Base-by-base conservation (phyloP, 371 early-diverging fungal genomes). In the Mortierella sp. region DNA sequence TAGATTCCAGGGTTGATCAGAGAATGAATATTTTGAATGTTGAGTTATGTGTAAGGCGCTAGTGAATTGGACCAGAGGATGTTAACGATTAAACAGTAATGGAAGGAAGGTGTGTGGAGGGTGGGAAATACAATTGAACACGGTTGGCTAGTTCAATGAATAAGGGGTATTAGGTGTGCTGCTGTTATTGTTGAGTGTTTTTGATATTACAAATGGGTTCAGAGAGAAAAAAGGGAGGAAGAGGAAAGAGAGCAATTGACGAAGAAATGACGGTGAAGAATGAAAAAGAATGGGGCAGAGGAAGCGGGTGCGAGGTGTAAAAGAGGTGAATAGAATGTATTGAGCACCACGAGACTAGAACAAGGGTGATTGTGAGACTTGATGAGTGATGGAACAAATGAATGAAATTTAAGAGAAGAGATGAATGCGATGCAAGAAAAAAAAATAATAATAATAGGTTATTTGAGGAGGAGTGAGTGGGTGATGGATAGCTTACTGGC, bases 151-250 rank as follows among this genome's bases (percentile, higher is more conserved):
- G 22, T 23, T 13, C 8, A 29, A 60, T 5, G 9, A 63, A 15
- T 34, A 63, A 49, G 19, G 64, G 65, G 22, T 35, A 35, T 12
- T n/a, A 37, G 65, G 61, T 29, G 42, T 59, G 3, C 6, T 15
- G 26, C 5, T 22, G 26, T 19, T 54, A 54, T 4, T 4, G 55
- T 9, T 54, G 5, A 31, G 29, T 54, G 26, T 31, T 6, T 22
- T 7, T 19, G 53, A 7, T n/a, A n/a, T n/a, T n/a, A 26, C 53
- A 51, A 7, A 51, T 9, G 22, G 22, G 53, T 5, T 40, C 6
- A 40, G 40, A 13, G 53, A 26, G 17, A n/a, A 51, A 51, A 51
- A 26, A 26, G 53, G 53, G 53, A 51, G 22, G 22, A 51, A 17
- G 22, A 51, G 22, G 22, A 17, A n/a, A n/a, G n/a, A n/a, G n/a